Base-by-base conservation (phyloP, 768 basidiomycete species). In the Megacollybia marginata region DNA sequence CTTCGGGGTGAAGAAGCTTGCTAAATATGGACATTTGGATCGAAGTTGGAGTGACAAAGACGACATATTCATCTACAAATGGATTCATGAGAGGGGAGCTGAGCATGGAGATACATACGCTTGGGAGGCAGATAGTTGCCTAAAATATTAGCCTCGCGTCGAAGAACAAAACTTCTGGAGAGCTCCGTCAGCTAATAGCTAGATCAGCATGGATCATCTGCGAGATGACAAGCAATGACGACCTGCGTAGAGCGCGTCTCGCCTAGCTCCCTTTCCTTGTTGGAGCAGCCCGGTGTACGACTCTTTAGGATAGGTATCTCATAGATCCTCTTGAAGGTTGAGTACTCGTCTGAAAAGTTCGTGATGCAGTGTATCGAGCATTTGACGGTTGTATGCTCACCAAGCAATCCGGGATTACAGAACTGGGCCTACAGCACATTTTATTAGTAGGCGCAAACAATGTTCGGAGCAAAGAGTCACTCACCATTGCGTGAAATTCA, bases 401-500 rank as follows among this genome's bases (percentile, higher is more conserved):
- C 90, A 28, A 98, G 75, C 18, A 97, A 63, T 18, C 90, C 88
- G 23, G 96, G 95, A 63, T 96, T 97, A 64, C 91, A 90, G 62
- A 97, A 98, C 51, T 96, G 85, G 31, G 86, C 85, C 91, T 92
- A 52, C n/a, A n/a, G n/a, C n/a, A n/a, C 51, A 36, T 49, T 33
- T n/a, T 8, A 35, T 12, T 9, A 46, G 15, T 36, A 33, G 33
- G 47, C 35, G 23, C 23, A 28, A 28, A 8, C 7, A 42, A 44
- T 32, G 31, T 11, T 33, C 15, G 19, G 44, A 42, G n/a, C 20
- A 16, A 47, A 31, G 43, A 43, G 42, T 11, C 23, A 58, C 76
- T 54, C 55, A 92, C 93, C 95, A 98, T 98, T 4, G 92, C 80
- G 65, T 96, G 95, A 60, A 95, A 95, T 65, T 99, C 96, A 54